Base-by-base conservation (phyloP, 2,329 filamentous ascomycete species). In the Chaetomiaceae sp. region DNA sequence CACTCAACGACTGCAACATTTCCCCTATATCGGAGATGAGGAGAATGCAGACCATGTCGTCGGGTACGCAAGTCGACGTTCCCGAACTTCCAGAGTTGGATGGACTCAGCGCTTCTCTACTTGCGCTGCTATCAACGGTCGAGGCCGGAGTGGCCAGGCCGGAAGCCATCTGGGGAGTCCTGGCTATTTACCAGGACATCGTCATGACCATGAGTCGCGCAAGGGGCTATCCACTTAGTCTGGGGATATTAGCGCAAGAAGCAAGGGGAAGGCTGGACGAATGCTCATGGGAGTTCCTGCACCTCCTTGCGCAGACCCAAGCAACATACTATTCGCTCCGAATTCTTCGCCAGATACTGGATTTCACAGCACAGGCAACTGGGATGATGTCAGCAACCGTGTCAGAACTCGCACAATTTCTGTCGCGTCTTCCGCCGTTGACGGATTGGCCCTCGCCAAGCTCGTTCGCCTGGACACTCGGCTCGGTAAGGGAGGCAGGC, bases 291-390 rank as follows among this genome's bases (percentile, higher is more conserved):
- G 67, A 74, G 9, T 65, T 74, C 15, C 63, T 84, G 35, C 83
- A 88, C 56, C 68, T 84, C 38, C 61, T 72, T 8, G 80, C 81
- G 0, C 78, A 83, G 52, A 62, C 80, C 0, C 77, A 83, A 44
- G 77, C 76, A 4, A 68, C 73, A 1, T 62, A 79, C 6, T 86
- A 85, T 57, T 84, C 81, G 0, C 58, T 85, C 1, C 71, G 79
- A 35, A 75, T 79, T 50, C 59, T 75, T 17, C 64, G 65, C 49
- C 78, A 81, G 57, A 59, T 80, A 4, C 51, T 75, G 2, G 65
- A 66, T 19, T 57, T 67, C 8, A 42, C 69, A 2, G 42, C 36
- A n/a, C 24, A 40, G 8, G 51, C 55, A 1, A 38, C 9, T 3
- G 27, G 33, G 5, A 14, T 24, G 1, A 5, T 47, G 15, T 45